A percentile compares a stretch with the other conserved stretches of the same genome.
These are phyloP conservation scores for Hibiscus trionum DNA, from an alignment of 345 rosid genomes.

Conservation along the genomic window DNA sequence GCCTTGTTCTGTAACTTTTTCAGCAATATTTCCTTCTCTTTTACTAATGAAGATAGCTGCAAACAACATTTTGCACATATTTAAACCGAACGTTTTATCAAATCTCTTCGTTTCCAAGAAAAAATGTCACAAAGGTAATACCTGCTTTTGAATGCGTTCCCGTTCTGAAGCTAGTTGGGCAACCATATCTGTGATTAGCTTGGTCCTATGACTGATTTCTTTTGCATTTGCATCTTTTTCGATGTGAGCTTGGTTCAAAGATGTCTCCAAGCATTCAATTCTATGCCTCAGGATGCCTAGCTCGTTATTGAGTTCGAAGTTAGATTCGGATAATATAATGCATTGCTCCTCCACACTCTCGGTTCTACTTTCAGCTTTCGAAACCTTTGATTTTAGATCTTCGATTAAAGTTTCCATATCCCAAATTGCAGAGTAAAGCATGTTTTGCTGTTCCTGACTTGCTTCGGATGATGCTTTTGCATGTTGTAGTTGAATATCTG, in stretches of 20 bases:
- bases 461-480: constrained; percentile 71
- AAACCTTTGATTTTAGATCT: constrained; percentile 82
- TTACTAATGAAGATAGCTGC: constrained; percentile 51
- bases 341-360: constrained; percentile 76
- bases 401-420: constrained; percentile 96
- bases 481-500: constrained; percentile 60
- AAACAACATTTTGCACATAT: constrained; percentile 14
- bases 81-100: constrained; percentile 1
- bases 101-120: not conserved
- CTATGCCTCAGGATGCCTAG: constrained; percentile 42
- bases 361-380: constrained; percentile 72
- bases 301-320: constrained; percentile 55
- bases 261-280: constrained; percentile 42
- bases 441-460: constrained; percentile 87
- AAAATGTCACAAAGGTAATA: constrained; percentile 16
- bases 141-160: constrained; percentile 82
- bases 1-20: constrained; percentile 30
- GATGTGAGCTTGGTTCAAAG: constrained; percentile 43
- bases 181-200: constrained; percentile 63
- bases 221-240: constrained; percentile 47
- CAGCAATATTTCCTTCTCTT: constrained; percentile 44
- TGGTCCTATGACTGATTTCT: constrained; percentile 52
- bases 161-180: constrained; percentile 62
- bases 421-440: constrained; percentile 96
- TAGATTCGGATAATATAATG: constrained; percentile 50